These are phyloP conservation scores for Linnemannia zychae DNA, from an alignment of 192 early-diverging fungal genomes.

Conservation along the genomic window DNA sequence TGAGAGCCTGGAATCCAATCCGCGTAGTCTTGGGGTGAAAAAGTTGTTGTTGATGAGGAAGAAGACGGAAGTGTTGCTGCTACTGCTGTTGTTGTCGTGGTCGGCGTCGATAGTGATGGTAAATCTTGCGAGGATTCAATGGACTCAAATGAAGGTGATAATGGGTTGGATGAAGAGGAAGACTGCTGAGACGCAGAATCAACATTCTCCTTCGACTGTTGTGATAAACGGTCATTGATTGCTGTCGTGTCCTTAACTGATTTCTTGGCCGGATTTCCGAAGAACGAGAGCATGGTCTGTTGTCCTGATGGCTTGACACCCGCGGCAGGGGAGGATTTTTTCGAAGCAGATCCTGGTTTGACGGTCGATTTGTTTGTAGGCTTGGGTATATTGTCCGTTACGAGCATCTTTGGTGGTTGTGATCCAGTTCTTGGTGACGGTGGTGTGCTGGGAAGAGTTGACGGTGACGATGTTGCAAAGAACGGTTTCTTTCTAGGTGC, in stretches of 20 bases:
- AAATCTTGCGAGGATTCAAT: neutral
- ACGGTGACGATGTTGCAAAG: neutral
- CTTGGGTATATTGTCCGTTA: constrained; percentile 20
- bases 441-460: neutral
- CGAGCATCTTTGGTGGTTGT: neutral
- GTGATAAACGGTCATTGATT: neutral
- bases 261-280: constrained; percentile 20
- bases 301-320: constrained; percentile 5
- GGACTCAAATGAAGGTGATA: neutral
- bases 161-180: neutral
- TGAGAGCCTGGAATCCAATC: constrained; percentile 47
- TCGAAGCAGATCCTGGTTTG: neutral
- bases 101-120: neutral
- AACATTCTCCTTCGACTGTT: neutral
- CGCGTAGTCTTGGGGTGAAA: constrained; percentile 48
- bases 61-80: too few species aligned
- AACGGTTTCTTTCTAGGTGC: constrained; percentile 20
- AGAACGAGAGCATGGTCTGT: constrained; percentile 37
- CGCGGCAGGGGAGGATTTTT: neutral
- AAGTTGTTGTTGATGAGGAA: constrained; percentile 5
- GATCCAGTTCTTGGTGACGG: neutral
- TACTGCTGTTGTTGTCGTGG: neutral
- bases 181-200: neutral
- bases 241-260: neutral
- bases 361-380: neutral